These are phyloP conservation scores for Ophiostoma piceae DNA, from an alignment of 2,329 filamentous ascomycete genomes.

Conservation along the genomic window DNA sequence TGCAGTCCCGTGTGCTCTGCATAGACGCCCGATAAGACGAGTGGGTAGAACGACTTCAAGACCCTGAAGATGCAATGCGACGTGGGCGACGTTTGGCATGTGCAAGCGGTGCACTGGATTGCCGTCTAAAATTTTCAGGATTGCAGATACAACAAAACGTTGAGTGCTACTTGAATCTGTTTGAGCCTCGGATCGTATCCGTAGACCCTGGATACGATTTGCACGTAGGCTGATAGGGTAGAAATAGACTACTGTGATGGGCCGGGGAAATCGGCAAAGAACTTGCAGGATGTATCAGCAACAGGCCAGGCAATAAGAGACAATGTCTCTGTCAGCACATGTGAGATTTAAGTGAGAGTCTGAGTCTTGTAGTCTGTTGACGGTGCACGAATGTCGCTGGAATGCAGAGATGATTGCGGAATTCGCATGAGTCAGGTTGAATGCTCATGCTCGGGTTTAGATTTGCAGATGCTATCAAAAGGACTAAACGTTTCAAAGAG, in stretches of 20 bases:
- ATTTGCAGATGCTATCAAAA: not conserved
- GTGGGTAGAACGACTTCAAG: not conserved
- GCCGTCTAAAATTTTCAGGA: too few species aligned
- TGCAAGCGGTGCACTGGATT: not conserved
- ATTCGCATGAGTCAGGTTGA: not conserved
- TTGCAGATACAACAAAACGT: not conserved
- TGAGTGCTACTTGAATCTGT: not conserved
- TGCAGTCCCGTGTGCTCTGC: not conserved
- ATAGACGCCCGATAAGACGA: not conserved
- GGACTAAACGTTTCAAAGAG: not conserved
- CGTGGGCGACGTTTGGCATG: not conserved
- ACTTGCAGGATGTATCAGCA: not conserved
- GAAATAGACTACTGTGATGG: too few species aligned
- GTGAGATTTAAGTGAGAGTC: not conserved
- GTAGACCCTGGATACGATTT: not conserved
- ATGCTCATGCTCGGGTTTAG: not conserved
- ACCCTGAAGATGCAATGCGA: not conserved
- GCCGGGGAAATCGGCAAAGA: not conserved
- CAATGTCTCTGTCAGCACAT: not conserved
- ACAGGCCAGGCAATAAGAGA: not conserved
- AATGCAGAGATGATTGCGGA: not conserved
- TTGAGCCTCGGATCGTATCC: not conserved
- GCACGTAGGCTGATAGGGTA: too few species aligned
- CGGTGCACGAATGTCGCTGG: not conserved
- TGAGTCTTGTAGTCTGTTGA: not conserved